phyloP scores from a whole-genome alignment of 108 stramenopile genomes.

The Pseudonitzschia pungens region DNA sequence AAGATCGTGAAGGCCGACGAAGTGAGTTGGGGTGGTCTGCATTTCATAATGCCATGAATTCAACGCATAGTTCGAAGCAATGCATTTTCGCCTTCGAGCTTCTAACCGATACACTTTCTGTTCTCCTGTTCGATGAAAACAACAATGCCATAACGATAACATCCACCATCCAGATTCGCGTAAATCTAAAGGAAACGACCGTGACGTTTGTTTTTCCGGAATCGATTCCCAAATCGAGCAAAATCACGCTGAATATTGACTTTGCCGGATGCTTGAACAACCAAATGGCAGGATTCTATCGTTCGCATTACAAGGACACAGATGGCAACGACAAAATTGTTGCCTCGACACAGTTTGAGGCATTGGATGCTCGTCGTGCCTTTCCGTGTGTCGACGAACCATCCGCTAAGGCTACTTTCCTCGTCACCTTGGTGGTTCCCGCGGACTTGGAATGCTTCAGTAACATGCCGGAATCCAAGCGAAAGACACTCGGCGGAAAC shows the following conservation, averaged over 20 bases:
- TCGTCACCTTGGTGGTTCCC: slow-evolving; percentile 79
- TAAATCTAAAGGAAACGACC: slow-evolving; percentile 70
- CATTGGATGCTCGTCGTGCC: slow-evolving; percentile 90
- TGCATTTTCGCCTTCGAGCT: no score
- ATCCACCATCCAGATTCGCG: slow-evolving; percentile 33
- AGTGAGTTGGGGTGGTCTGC: slow-evolving; percentile 16
- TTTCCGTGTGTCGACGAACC: slow-evolving; percentile 99
- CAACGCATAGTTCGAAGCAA: no score
- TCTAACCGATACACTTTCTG: no score
- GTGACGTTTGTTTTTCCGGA: slow-evolving; percentile 71
- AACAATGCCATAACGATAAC: not conserved
- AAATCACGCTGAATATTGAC: slow-evolving; percentile 55
- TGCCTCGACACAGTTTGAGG: slow-evolving; percentile 96
- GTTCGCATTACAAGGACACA: slow-evolving; percentile 77
- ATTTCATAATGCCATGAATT: no score
- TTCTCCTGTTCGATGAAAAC: no score
- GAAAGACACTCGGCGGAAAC: slow-evolving; percentile 38
- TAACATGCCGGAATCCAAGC: slow-evolving; percentile 95
- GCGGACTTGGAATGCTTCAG: slow-evolving; percentile 75
- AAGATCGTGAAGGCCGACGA: slow-evolving; percentile 35
- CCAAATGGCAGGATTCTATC: slow-evolving; percentile 97
- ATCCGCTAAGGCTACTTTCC: slow-evolving; percentile 90
- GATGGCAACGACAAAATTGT: slow-evolving; percentile 83
- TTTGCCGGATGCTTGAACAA: slow-evolving; percentile 89
- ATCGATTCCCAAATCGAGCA: slow-evolving; percentile 44